These are phyloP conservation scores for Pythium folliculosum DNA, from an alignment of 352 stramenopile species.

Conservation along the genomic window DNA sequence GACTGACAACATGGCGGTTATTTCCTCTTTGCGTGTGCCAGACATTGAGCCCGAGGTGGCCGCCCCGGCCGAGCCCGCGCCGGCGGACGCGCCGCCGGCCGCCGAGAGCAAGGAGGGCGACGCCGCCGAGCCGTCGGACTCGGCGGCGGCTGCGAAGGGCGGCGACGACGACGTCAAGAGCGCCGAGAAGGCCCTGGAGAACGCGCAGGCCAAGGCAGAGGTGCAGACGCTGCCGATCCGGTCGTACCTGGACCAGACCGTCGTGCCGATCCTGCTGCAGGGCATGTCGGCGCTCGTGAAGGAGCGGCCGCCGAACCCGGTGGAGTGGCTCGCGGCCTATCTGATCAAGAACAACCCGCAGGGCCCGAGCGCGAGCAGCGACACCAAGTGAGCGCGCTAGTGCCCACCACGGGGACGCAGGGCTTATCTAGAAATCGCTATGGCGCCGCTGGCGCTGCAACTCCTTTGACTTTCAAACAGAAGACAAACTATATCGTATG, in stretches of 20 bases:
- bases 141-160: constrained; percentile 12
- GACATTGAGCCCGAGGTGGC: constrained; percentile 34
- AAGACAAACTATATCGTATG: constrained; percentile 8
- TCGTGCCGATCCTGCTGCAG: constrained; percentile 98
- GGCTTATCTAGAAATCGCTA: too few relatives aligned
- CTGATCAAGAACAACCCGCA: constrained; percentile 97
- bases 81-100: constrained; percentile 15
- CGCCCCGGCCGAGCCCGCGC: constrained; percentile 16
- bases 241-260: constrained; percentile 97
- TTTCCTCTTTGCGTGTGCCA: neutral
- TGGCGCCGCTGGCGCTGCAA: too few relatives aligned
- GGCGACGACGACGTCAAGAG: constrained; percentile 49
- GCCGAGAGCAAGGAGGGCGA: constrained; percentile 33
- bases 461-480: neutral
- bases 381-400: constrained; percentile 50
- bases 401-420: too few relatives aligned
- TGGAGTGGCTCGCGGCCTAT: constrained; percentile 97
- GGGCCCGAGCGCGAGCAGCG: constrained; percentile 43
- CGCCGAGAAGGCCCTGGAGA: constrained; percentile 72
- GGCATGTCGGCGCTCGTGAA: constrained; percentile 98
- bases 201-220: constrained; percentile 89
- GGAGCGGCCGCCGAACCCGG: constrained; percentile 95
- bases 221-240: constrained; percentile 94
- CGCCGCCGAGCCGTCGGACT: constrained; percentile 13
- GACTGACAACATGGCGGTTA: neutral